Percentiles rank a stretch among this genome's conserved stretches.
phyloP scores from a whole-genome alignment of 495 filamentous ascomycete genomes.

The Lasiosphaeria ovina region DNA sequence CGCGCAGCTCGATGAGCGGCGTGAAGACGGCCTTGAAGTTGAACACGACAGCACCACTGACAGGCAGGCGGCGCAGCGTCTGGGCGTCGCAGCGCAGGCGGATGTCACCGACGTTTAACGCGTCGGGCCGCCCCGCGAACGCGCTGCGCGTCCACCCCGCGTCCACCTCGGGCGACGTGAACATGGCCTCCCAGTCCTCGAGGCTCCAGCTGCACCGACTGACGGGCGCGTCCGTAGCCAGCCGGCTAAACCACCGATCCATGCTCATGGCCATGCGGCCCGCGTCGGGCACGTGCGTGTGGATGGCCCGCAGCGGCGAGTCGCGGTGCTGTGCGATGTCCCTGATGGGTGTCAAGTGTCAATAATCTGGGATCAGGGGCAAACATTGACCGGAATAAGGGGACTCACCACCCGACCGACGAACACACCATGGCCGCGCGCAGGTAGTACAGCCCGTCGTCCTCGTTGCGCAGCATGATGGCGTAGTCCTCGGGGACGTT shows the following conservation, averaged over 20 bases:
- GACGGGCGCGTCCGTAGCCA: constrained; percentile 72
- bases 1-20: constrained; percentile 65
- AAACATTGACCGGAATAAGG: too few relatives aligned
- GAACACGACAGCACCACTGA: constrained; percentile 75
- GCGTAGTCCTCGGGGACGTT: constrained; percentile 90
- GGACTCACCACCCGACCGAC: constrained; percentile 64
- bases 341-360: not conserved
- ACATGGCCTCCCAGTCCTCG: constrained; percentile 74
- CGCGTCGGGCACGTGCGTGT: constrained; percentile 76
- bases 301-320: constrained; percentile 69
- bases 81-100: constrained; percentile 90
- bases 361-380: too few relatives aligned
- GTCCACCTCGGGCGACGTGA: constrained; percentile 31
- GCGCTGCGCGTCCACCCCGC: constrained; percentile 23
- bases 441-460: constrained; percentile 71
- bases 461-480: constrained; percentile 70
- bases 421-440: constrained; percentile 79
- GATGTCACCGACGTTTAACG: constrained; percentile 58
- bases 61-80: constrained; percentile 76
- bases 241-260: constrained; percentile 85
- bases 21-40: constrained; percentile 94
- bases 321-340: constrained; percentile 75
- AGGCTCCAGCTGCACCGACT: constrained; percentile 88
- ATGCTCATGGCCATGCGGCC: constrained; percentile 89
- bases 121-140: constrained; percentile 24